A percentile compares a stretch with the other conserved stretches of the same genome.
Evolutionary conservation across 1,284 basidiomycete genomes (phyloP).

Genomic region (Leccinum subrobustum): DNA sequence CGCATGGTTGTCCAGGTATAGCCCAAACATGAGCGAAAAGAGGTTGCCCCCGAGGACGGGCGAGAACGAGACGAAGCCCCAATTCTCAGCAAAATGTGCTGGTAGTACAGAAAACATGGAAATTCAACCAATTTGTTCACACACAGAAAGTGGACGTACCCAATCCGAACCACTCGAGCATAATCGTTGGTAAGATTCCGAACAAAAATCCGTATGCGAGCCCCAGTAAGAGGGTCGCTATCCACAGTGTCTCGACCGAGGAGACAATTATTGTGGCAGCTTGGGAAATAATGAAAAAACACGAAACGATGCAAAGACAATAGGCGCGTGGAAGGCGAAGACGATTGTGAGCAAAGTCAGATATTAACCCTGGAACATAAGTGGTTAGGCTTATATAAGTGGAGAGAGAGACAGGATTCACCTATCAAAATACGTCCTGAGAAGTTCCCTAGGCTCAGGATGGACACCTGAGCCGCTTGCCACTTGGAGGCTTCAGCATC

Average conservation of each 20-base stretch:
- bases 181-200: conserved; percentile 73
- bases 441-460: conserved; percentile 84
- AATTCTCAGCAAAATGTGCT: conserved; percentile 82
- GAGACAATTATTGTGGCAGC: conserved; percentile 56
- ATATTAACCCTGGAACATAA: conserved; percentile 53
- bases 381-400: background rate
- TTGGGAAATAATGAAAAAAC: conserved; percentile 71
- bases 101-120: background rate
- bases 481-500: conserved; percentile 64
- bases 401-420: conserved; percentile 19
- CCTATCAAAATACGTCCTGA: conserved; percentile 79
- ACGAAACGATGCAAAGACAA: conserved; percentile 66
- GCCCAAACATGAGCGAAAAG: conserved; percentile 83
- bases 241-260: conserved; percentile 66
- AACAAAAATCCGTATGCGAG: conserved; percentile 80
- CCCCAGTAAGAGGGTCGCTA: conserved; percentile 71
- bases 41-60: conserved; percentile 83
- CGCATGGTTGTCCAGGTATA: conserved; percentile 73
- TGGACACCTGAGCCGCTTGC: conserved; percentile 86
- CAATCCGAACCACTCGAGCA: conserved; percentile 87
- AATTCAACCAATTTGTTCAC: background rate
- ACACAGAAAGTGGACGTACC: conserved; percentile 39
- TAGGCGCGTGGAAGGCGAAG: conserved; percentile 66
- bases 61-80: conserved; percentile 76
- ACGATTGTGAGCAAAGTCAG: conserved; percentile 67